Base-by-base conservation (phyloP, 192 early-diverging fungal species). In the Phlyctochytrium planicorne region DNA sequence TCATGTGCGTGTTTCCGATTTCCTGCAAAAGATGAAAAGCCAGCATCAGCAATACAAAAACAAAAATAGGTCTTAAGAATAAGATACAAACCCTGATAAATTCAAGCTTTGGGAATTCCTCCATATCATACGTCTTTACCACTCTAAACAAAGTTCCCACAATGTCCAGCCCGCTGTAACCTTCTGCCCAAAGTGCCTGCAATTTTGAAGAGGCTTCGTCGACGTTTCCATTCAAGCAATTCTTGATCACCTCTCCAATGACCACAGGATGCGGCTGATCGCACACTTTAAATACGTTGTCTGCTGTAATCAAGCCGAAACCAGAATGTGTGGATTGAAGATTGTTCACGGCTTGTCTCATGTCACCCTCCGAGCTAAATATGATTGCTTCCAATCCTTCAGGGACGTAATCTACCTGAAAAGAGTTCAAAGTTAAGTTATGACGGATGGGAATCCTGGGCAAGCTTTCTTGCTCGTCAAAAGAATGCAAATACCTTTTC, bases 261-360 rank as follows among this genome's bases (percentile, higher is more conserved):
- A 90, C 69, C 10, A 90, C 89, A 0, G 97, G 97, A 70, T 95
- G 93, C 30, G 97, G 97, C 71, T 94, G 93, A 70, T 99, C 97
- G 76, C 97, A 99, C 1, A 99, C 94, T 60, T 94, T 94, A 80
- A 91, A 99, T 2, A 98, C 95, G 66, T 97, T 94, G 23, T 95
- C 94, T 1, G 85, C 82, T 40, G 89, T 89, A 6, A 99, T 82
- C 69, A 89, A 84, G 6, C 87, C 88, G 67, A 96, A 98, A 29
- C 94, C 95, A 53, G 90, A 89, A 66, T 80, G 84, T 0, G 95
- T 93, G 17, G 94, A 87, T 77, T 98, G 95, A 47, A 99, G 79
- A 64, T 98, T 97, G 71, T 98, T 99, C 69, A 99, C 85, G 1
- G 94, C 97, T 78, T 98, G 97, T 25, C 97, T 89, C 95, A 99